These are phyloP conservation scores for Colletotrichum eremochloae DNA, from an alignment of 2,329 filamentous ascomycete species.

Conservation along the genomic window DNA sequence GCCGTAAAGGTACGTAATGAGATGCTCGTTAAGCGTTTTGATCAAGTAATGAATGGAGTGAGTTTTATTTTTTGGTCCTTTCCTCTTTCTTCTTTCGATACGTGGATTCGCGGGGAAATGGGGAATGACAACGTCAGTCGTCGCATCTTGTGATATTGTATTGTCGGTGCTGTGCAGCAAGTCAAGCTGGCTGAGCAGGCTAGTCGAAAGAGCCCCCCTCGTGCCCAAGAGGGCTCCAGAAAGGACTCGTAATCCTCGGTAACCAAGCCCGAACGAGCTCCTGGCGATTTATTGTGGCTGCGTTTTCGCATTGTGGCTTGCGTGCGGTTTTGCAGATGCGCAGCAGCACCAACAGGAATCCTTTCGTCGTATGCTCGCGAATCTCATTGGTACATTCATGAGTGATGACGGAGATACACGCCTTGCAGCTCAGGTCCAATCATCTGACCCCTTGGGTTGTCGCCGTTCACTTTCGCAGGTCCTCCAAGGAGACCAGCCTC, in stretches of 20 bases:
- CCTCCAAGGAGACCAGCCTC: neutral
- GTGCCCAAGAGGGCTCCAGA: neutral
- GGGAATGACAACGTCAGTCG: constrained; percentile 17
- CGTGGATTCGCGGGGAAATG: constrained; percentile 41
- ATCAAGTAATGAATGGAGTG: constrained; percentile 40
- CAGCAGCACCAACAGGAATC: neutral
- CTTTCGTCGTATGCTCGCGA: neutral
- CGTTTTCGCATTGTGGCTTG: constrained; percentile 10
- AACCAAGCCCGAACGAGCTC: neutral
- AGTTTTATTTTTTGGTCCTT: neutral
- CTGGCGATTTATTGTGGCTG: neutral
- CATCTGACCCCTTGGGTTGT: neutral
- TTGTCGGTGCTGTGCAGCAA: neutral
- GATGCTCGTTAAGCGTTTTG: constrained; percentile 21
- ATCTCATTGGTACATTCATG: constrained; percentile 18
- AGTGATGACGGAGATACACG: neutral
- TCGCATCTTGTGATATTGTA: neutral
- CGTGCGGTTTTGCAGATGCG: neutral
- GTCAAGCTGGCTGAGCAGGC: neutral
- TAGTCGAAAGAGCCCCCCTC: neutral
- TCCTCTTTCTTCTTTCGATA: neutral
- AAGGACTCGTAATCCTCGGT: constrained; percentile 13
- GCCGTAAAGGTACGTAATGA: constrained; percentile 35
- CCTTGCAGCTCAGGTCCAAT: neutral
- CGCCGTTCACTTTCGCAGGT: neutral